phyloP scores from a whole-genome alignment of 345 rosid genomes.

The Euphorbia peplus region DNA sequence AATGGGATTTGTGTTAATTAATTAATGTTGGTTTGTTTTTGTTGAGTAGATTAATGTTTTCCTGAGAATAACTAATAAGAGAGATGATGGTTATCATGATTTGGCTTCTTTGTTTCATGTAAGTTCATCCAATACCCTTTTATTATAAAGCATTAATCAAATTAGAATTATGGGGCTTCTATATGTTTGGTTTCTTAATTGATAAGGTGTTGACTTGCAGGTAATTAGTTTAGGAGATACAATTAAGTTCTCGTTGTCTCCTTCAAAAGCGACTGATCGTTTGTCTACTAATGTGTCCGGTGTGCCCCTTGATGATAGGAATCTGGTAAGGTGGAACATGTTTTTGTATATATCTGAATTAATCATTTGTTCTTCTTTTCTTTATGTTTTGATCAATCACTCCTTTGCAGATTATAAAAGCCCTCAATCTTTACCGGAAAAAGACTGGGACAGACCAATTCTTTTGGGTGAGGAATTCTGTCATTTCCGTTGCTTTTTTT shows the following conservation, averaged over 20 bases:
- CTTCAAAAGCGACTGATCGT: constrained; percentile 66
- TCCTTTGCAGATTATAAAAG: constrained; percentile 80
- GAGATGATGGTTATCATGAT: constrained; percentile 94
- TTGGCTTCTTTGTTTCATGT: constrained; percentile 96
- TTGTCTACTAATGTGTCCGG: constrained; percentile 79
- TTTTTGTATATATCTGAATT: not conserved
- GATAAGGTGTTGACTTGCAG: constrained; percentile 27
- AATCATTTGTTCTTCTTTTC: not conserved
- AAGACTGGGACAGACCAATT: constrained; percentile 70
- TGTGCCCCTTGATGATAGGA: constrained; percentile 78
- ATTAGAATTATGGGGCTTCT: too few species aligned
- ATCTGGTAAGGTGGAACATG: constrained; percentile 44
- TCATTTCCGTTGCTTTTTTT: not conserved
- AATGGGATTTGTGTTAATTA: not conserved
- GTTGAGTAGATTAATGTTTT: constrained; percentile 75
- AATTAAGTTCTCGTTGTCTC: constrained; percentile 86
- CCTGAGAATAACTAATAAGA: constrained; percentile 75
- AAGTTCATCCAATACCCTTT: constrained; percentile 27
- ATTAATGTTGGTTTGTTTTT: not conserved
- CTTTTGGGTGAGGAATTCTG: constrained; percentile 64
- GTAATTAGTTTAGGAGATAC: constrained; percentile 84
- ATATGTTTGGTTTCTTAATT: not conserved
- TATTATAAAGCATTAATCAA: too few species aligned
- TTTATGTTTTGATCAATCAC: not conserved
- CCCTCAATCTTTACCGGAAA: constrained; percentile 81